Conservation (phyloP, 768 basidiomycete species). For the Tulasnella sp. region DNA sequence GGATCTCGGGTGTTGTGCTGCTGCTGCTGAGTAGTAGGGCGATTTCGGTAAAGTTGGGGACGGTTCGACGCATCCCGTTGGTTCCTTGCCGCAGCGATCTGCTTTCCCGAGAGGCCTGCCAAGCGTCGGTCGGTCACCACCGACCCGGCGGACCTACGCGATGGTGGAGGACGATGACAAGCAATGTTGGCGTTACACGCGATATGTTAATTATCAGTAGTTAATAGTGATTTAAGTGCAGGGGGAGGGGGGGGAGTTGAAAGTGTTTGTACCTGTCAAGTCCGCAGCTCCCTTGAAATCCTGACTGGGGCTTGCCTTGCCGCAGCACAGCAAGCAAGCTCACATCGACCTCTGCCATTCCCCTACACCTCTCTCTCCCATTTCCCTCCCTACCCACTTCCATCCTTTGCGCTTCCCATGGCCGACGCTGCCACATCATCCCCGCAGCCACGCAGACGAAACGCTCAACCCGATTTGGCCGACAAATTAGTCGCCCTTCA, state of each 20-base stretch:
- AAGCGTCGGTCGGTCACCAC: not conserved
- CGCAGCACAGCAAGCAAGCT: slow-evolving; percentile 12
- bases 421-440: slow-evolving; percentile 14
- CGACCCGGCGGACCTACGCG: not conserved
- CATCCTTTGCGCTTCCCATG: not conserved
- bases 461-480: slow-evolving; percentile 46
- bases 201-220: no score
- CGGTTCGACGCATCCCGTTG: not conserved
- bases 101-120: not conserved
- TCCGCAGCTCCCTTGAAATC: not conserved
- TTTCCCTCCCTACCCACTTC: not conserved
- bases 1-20: not conserved
- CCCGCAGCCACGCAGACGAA: not conserved
- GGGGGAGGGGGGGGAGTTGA: not conserved
- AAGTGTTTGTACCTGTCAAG: not conserved
- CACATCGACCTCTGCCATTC: slow-evolving; percentile 4
- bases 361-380: not conserved
- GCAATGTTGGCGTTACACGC: no score
- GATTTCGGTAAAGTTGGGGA: not conserved
- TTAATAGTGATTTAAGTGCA: not conserved
- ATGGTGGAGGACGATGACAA: not conserved
- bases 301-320: slow-evolving; percentile 14
- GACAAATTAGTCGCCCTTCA: slow-evolving; percentile 66
- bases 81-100: slow-evolving; percentile 8
- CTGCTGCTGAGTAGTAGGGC: not conserved